A percentile compares a stretch with the other conserved stretches of the same genome.
These are phyloP conservation scores for Talaromyces rugulosus DNA, from an alignment of 2,329 filamentous ascomycete genomes.

Conservation along the genomic window DNA sequence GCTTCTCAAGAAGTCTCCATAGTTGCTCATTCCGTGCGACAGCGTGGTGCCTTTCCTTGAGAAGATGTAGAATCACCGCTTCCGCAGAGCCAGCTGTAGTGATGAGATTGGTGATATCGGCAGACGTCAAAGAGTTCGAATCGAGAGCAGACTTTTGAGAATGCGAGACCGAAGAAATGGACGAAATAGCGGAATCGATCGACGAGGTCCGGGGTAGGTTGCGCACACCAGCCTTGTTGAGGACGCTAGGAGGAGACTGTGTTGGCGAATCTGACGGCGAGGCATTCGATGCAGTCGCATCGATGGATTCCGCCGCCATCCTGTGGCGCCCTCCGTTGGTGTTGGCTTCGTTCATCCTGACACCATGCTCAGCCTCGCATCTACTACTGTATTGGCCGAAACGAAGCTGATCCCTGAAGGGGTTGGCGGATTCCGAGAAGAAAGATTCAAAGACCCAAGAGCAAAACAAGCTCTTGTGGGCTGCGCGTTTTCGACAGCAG, in stretches of 20 bases:
- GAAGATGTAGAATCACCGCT: slow-evolving; percentile 77
- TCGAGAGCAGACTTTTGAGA: slow-evolving; percentile 58
- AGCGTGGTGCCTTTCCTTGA: slow-evolving; percentile 88
- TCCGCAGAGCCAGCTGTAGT: slow-evolving; percentile 83
- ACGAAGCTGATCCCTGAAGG: not conserved
- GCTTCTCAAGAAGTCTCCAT: slow-evolving; percentile 95
- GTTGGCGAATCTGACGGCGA: slow-evolving; percentile 22
- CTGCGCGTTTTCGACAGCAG: not conserved
- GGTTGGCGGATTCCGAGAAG: not conserved
- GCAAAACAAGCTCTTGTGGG: not conserved
- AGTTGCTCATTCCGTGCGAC: slow-evolving; percentile 86
- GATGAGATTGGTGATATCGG: slow-evolving; percentile 75
- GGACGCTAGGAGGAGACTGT: slow-evolving; percentile 26
- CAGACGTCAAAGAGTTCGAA: slow-evolving; percentile 52
- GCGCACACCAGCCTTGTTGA: slow-evolving; percentile 29
- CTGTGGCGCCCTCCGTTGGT: slow-evolving; percentile 23
- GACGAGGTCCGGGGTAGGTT: slow-evolving; percentile 70
- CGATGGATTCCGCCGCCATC: slow-evolving; percentile 25
- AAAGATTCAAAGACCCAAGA: not conserved
- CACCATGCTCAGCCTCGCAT: slow-evolving; percentile 20
- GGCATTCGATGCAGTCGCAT: slow-evolving; percentile 23
- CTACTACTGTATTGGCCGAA: not conserved
- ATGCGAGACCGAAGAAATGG: slow-evolving; percentile 59
- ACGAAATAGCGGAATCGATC: slow-evolving; percentile 88
- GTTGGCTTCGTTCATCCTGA: slow-evolving; percentile 19